Base-by-base conservation (phyloP, 2,329 filamentous ascomycete genomes). In the Aspergillus pseudonomiae region DNA sequence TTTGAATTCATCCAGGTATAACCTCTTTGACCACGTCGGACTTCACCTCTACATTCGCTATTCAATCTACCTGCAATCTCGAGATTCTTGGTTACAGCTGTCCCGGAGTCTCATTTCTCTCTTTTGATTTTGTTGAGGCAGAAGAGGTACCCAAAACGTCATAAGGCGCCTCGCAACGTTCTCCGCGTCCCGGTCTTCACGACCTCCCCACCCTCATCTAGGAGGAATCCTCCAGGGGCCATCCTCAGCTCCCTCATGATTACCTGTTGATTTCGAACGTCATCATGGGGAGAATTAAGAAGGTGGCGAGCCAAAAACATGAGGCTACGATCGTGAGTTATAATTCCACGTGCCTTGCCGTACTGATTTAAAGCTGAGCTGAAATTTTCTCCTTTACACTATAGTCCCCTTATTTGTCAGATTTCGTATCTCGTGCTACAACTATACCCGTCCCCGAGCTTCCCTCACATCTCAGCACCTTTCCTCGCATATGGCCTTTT, bases 401-500 rank as follows among this genome's bases (percentile, higher is more conserved):
- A 55, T 70, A 97, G 92, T 97, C 95, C 78, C 90, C 93, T 70
- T 96, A 91, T 84, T 86, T 98, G 68, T 87, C 90, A 78, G 85
- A 90, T 60, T 98, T 94, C 75, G 90, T 97, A 73, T 83, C 89
- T 72, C 84, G 85, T 69, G 89, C 91, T 57, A 88, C 88, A 68
- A 74, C 67, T 60, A 63, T 75, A 62, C 87, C 93, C 55, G 82
- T 97, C 72, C 89, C 90, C 72, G 87, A 91, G 75, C 85, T 99
- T 69, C 92, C 93, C 70, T 82, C 87, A 71, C 87, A 91, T 69
- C 90, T 99, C 68, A 84, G 85, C 71, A 87, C 86, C 61, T 98
- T 98, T 76, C 93, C 94, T 63, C 89, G 89, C 68, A 85, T 90
- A 85, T 99, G 95, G 95, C 93, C 94, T 2, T 96, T 98, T 74